Evolutionary conservation across 495 filamentous ascomycete species (phyloP), one percentile per base, ranked within the genome.

Genomic region (Hypoxylon rickii): DNA sequence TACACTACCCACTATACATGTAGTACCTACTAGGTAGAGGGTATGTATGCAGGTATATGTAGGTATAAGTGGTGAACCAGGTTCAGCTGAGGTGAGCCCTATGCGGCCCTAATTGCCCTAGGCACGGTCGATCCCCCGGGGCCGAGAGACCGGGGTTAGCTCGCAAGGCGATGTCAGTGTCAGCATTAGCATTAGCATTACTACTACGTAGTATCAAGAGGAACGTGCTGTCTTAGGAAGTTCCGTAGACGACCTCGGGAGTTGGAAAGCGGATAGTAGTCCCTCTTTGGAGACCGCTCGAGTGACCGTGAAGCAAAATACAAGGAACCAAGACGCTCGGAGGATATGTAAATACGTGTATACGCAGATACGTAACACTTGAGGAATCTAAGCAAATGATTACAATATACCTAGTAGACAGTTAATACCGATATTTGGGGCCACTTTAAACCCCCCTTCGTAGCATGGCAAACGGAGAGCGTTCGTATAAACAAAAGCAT

Each of bases 61-160:
- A 12, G 38, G 43, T 47, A 24, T 22, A 40, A 42, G 31, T 43
- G 37, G 47, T 49, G 44, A 51, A 54, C 48, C 43, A 44, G 53
- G 44, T 63, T 63, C 59, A 63, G 59, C 59, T 63, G 59, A 63
- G 59, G 53, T 63, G 59, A 63, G 59, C 59, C 59, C 53, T 63
- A 63, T 20, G 59, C 44, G 36, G 46, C 59, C 47, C 42, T 52
- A 57, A 37, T 47, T 47, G 51, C 58, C 58, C 47, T n/a, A 26
- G 58, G 55, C 45, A 6, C 20, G 46, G 58, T 53, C 43, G 52
- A 57, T 53, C 58, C 51, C 38, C 44, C 32, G 57, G 57, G 29
- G 43, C 39, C 45, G 51, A 46, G 36, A 40, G 33, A 7, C 40
- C 50, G 40, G 39, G 54, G 44, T 37, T 47, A 29, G 34, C 21